Evolutionary conservation across 2,329 filamentous ascomycete genomes (phyloP), one percentile per base, ranked within the genome.

Genomic region (Beauveria australis): DNA sequence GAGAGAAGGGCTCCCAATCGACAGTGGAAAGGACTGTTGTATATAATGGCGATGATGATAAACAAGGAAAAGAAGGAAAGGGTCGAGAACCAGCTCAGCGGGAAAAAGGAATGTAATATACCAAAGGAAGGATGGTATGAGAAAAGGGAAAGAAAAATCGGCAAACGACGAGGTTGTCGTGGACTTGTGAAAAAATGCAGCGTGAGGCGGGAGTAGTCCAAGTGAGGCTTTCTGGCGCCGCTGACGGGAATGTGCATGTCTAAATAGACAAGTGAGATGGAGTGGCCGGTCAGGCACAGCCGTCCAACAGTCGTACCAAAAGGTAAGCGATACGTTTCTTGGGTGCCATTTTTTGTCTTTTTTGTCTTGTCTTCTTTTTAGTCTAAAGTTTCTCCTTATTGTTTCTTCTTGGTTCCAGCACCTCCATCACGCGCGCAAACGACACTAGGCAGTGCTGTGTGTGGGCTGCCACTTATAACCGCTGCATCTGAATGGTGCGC

Each of bases 191-290:
- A 14, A 14, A n/a, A 14, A n/a, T 30, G 54, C 48, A 62, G 52
- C 24, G 61, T 52, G 51, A 59, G 41, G 41, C 30, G 37, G 57
- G 49, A 51, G 43, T 43, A 53, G 33, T 22, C 7, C 16, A 33
- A 30, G 61, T 60, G 61, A 62, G 61, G 60, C 61, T 49, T 51
- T n/a, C 44, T 52, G 33, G 43, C 33, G 33, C 46, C 55, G 37
- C 28, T 28, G 43, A 53, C 33, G 65, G 65, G 61, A 62, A 63
- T 60, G 63, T 41, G 49, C n/a, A 61, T 54, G 54, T 61, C 65
- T 67, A 66, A 65, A 67, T 67, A 65, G 26, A 33, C 19, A 51
- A 37, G 41, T 26, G 53, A 57, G 26, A 7, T 22, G 19, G 9
- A 24, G 19, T 14, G 28, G 24, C 10, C 2, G 40, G 24, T 24